Evolutionary conservation across 225 moss, liverwort and hornwort species (phyloP).

Genomic region (Sphagnum contortum): DNA sequence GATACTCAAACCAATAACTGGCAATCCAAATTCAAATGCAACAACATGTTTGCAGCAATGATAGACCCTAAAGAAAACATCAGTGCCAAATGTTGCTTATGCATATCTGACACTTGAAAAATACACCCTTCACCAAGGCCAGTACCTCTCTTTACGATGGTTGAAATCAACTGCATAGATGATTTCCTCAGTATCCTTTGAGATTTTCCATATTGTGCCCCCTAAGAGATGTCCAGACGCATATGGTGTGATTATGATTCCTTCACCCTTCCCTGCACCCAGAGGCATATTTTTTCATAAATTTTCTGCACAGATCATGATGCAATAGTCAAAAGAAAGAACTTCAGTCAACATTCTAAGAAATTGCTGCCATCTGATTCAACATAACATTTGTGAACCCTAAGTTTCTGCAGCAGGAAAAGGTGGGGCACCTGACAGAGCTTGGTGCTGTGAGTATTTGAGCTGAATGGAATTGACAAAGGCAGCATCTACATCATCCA

Average conservation of each 20-base stretch:
- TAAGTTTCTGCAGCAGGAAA: not conserved
- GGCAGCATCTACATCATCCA: slow-evolving; percentile 93
- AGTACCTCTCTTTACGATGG: slow-evolving; percentile 91
- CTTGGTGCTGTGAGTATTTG: slow-evolving; percentile 91
- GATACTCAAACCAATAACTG: too few species aligned
- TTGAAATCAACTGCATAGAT: slow-evolving; percentile 97
- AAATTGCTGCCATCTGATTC: too few species aligned
- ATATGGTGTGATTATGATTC: slow-evolving; percentile 92
- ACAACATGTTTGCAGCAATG: too few species aligned
- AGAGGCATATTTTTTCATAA: not conserved
- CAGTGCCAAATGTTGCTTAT: too few species aligned
- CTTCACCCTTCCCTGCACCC: slow-evolving; percentile 86
- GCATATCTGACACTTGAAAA: not conserved
- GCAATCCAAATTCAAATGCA: too few species aligned
- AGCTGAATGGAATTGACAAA: slow-evolving; percentile 86
- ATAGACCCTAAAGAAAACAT: too few species aligned
- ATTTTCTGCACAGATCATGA: too few species aligned
- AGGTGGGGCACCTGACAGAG: slow-evolving; percentile 47
- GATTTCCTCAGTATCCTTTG: slow-evolving; percentile 93
- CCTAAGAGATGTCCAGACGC: slow-evolving; percentile 93
- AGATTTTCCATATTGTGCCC: slow-evolving; percentile 96
- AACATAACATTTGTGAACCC: not conserved
- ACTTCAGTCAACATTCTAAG: too few species aligned
- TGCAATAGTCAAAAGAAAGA: too few species aligned
- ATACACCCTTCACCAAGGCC: not conserved